Evolutionary conservation across 2,329 filamentous ascomycete genomes (phyloP).

Genomic region (Xylaria sp.): DNA sequence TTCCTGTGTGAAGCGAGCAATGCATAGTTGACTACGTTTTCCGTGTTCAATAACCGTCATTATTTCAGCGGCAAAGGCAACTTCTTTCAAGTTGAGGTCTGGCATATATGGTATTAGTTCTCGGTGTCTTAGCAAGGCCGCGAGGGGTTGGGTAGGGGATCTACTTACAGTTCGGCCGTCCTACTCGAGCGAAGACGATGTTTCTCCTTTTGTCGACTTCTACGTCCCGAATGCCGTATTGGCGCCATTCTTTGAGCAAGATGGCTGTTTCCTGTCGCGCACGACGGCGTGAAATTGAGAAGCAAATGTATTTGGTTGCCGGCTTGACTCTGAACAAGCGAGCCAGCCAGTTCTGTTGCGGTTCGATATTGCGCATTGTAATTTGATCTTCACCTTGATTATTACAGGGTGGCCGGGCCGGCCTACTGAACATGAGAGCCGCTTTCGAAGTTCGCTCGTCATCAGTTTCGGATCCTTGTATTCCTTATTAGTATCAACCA

Average conservation of each 20-base stretch:
- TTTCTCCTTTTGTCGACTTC: conserved; percentile 81
- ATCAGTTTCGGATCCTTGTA: conserved; percentile 50
- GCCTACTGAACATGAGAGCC: conserved; percentile 38
- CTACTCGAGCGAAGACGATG: conserved; percentile 81
- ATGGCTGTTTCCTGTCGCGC: conserved; percentile 80
- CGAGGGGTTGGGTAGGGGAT: neutral
- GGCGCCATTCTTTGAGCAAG: conserved; percentile 81
- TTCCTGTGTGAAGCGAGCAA: conserved; percentile 88
- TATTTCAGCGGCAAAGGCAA: conserved; percentile 87
- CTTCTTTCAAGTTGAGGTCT: conserved; percentile 85
- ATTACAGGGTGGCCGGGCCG: conserved; percentile 31
- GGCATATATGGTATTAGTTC: conserved; percentile 31
- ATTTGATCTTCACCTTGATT: conserved; percentile 42
- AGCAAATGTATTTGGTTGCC: conserved; percentile 77
- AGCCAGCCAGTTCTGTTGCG: conserved; percentile 86
- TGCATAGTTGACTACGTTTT: conserved; percentile 77
- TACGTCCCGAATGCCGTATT: conserved; percentile 83
- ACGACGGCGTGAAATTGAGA: conserved; percentile 75
- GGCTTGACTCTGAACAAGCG: conserved; percentile 92
- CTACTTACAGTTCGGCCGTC: conserved; percentile 78
- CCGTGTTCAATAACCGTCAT: conserved; percentile 91
- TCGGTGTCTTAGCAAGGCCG: neutral
- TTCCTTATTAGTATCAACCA: conserved; percentile 33
- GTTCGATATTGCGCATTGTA: conserved; percentile 64
- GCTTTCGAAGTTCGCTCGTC: conserved; percentile 45